Evolutionary conservation across 768 basidiomycete genomes (phyloP).

Genomic region (Dioszegia hungarica): DNA sequence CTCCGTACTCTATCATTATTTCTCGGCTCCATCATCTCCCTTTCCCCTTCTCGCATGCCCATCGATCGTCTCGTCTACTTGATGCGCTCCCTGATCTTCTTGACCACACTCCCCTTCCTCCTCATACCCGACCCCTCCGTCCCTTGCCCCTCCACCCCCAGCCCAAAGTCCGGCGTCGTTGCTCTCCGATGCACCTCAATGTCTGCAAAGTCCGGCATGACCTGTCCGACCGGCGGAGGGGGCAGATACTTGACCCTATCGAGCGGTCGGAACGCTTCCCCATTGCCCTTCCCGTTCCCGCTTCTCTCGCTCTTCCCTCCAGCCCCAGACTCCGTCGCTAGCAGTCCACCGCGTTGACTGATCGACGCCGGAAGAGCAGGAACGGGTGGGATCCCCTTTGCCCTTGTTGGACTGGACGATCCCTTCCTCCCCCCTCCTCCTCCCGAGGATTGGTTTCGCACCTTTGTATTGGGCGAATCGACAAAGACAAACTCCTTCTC

Average conservation of each 20-base stretch:
- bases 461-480: conserved; percentile 25
- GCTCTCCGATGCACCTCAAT: conserved; percentile 10
- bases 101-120: conserved; percentile 45
- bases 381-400: background rate
- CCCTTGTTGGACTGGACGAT: background rate
- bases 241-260: conserved; percentile 32
- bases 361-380: background rate
- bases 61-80: conserved; percentile 12
- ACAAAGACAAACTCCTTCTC: conserved; percentile 23
- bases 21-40: no score
- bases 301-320: background rate
- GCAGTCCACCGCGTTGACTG: background rate
- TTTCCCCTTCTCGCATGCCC: no score
- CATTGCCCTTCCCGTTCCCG: background rate
- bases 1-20: no score
- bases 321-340: background rate
- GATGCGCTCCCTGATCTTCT: conserved; percentile 46
- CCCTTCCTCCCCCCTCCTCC: background rate
- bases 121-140: conserved; percentile 20
- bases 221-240: conserved; percentile 42
- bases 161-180: background rate
- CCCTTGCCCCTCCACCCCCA: background rate
- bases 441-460: no score
- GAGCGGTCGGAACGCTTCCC: conserved; percentile 4
- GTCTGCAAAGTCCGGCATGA: conserved; percentile 45